Evolutionary conservation across 2,329 filamentous ascomycete species (phyloP), one percentile per base, ranked within the genome.

Genomic region (Didymella exigua): DNA sequence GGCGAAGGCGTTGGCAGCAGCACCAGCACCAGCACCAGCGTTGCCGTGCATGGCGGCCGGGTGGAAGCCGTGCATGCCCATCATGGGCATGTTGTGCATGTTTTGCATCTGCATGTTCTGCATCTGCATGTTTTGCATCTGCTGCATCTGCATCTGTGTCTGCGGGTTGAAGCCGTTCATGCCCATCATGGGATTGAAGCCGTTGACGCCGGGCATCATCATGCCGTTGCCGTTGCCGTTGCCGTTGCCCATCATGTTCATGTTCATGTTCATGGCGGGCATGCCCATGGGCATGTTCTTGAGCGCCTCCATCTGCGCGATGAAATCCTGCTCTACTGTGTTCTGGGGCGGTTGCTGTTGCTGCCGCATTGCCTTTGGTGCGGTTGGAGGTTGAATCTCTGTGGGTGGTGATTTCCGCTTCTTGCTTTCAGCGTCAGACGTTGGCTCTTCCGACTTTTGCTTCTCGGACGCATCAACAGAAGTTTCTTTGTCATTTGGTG

Each of bases 401-500:
- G 92, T 88, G 30, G 93, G 91, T 13, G 92, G 91, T n/a, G 67
- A 57, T 10, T 89, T 84, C 19, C 95, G 86, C 78, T 98, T 99
- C 77, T 90, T 95, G 23, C 84, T 78, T 53, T 75, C 67, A 49
- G 71, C 71, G 52, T 76, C 65, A 44, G 76, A 54, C 59, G 66
- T 49, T 69, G 67, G 63, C 68, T 68, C 65, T 63, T 60, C 61
- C 46, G 45, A 49, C 14, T 38, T 38, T 48, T 21, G 26, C 14
- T 43, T 50, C 30, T 33, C 19, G 5, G 42, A 26, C 60, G 56
- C 54, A 58, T 31, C 36, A 52, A 56, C 46, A 56, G 58, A 56
- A 44, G 45, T 51, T 49, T 52, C 56, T 51, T 51, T 52, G 48
- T 49, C 33, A 36, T 36, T 36, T 36, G 37, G 54, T 34, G 60